phyloP scores from a whole-genome alignment of 169 alveolate genomes.

The Amoebophrya sp. region DNA sequence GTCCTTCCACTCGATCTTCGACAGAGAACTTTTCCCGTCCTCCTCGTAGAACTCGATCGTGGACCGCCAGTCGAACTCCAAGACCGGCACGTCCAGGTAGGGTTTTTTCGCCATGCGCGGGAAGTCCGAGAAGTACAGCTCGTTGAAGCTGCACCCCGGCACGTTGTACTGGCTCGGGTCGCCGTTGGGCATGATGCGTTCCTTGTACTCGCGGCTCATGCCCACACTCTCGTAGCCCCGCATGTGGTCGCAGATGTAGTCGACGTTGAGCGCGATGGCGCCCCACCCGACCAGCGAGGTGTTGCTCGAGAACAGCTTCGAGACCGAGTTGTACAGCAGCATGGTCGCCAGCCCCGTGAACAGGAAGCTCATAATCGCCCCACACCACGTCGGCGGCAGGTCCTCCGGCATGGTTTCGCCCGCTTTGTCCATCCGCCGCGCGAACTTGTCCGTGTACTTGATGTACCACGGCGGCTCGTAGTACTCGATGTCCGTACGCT shows the following conservation, averaged over 20 bases:
- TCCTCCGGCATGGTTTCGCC: background rate
- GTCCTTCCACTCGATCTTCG: background rate
- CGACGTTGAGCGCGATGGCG: background rate
- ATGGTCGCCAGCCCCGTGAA: background rate
- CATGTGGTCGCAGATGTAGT: background rate
- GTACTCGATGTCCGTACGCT: background rate
- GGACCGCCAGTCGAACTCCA: background rate
- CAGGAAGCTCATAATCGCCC: background rate
- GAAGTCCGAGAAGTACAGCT: background rate
- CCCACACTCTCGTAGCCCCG: background rate
- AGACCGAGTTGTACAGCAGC: background rate
- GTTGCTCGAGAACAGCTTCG: background rate
- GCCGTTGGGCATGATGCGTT: background rate
- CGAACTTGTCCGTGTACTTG: background rate
- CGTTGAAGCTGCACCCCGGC: background rate
- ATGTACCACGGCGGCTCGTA: background rate
- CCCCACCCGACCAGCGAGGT: background rate
- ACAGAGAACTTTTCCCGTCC: background rate
- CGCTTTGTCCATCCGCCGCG: background rate
- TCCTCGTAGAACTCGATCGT: background rate
- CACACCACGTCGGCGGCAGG: background rate
- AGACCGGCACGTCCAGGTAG: background rate
- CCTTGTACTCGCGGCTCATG: background rate
- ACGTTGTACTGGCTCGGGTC: background rate
- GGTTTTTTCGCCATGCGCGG: background rate